These are phyloP conservation scores for Ophiostoma australiae DNA, from an alignment of 2,329 filamentous ascomycete genomes.

Conservation along the genomic window DNA sequence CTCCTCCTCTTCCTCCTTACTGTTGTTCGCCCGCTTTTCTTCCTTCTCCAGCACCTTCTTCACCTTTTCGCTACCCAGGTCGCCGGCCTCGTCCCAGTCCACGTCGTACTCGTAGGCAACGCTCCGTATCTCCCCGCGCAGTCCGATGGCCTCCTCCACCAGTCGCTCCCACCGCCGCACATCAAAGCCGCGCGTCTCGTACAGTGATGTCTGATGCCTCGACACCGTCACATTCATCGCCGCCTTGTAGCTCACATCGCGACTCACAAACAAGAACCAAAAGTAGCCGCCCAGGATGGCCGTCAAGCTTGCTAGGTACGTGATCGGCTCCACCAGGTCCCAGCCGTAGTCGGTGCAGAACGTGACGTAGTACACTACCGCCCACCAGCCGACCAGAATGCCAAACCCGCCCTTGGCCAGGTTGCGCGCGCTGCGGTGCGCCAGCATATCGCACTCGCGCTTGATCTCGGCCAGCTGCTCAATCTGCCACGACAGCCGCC, in stretches of 20 bases:
- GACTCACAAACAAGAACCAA: conserved; percentile 91
- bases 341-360: conserved; percentile 75
- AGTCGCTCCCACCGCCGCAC: conserved; percentile 69
- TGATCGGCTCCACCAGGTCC: conserved; percentile 88
- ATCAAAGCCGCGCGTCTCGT: conserved; percentile 71
- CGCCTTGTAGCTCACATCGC: conserved; percentile 79
- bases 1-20: conserved; percentile 37
- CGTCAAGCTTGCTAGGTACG: conserved; percentile 79
- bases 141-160: conserved; percentile 71
- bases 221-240: conserved; percentile 85
- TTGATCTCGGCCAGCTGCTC: conserved; percentile 68
- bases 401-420: conserved; percentile 76
- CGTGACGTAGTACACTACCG: conserved; percentile 66
- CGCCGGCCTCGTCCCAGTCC: conserved; percentile 74
- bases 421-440: conserved; percentile 70
- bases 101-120: conserved; percentile 85
- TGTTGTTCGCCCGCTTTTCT: conserved; percentile 35
- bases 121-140: conserved; percentile 72
- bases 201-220: conserved; percentile 69
- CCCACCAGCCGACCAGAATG: conserved; percentile 73
- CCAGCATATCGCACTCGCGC: conserved; percentile 71
- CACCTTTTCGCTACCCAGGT: conserved; percentile 65
- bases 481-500: conserved; percentile 66
- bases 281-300: conserved; percentile 86
- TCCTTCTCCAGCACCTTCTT: conserved; percentile 54